Evolutionary conservation across 495 filamentous ascomycete genomes (phyloP).

Genomic region (Podospora pseudocomata): DNA sequence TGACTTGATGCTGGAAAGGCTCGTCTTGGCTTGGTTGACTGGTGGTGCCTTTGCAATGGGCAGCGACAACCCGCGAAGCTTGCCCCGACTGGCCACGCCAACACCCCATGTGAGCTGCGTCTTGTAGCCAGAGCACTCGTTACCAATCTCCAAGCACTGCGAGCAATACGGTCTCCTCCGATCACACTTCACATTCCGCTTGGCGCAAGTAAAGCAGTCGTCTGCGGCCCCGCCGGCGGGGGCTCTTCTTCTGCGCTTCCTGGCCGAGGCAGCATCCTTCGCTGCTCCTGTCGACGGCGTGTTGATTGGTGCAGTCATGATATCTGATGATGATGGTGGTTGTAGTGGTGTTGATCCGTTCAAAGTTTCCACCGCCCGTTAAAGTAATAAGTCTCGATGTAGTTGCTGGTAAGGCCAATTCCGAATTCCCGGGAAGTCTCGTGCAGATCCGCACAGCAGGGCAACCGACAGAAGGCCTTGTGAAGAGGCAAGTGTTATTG

Average conservation of each 20-base stretch:
- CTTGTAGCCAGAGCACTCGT: constrained; percentile 95
- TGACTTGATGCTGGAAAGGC: constrained; percentile 26
- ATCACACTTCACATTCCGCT: constrained; percentile 80
- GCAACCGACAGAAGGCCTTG: constrained; percentile 16
- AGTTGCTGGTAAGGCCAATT: neutral
- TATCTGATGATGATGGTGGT: constrained; percentile 8
- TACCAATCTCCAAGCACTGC: constrained; percentile 85
- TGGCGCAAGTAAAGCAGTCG: constrained; percentile 93
- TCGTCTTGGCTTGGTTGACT: constrained; percentile 47
- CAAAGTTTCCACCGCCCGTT: neutral
- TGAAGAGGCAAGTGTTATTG: constrained; percentile 25
- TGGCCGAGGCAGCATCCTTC: constrained; percentile 46
- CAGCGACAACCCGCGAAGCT: constrained; percentile 82
- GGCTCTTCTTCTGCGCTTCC: constrained; percentile 84
- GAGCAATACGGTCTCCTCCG: constrained; percentile 91
- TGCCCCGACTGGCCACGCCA: constrained; percentile 92
- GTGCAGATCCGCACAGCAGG: constrained; percentile 7
- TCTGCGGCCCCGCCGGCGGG: constrained; percentile 86
- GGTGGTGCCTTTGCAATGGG: constrained; percentile 75
- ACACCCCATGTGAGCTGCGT: constrained; percentile 97
- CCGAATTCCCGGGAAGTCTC: neutral
- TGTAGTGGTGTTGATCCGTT: neutral
- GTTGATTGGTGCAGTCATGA: constrained; percentile 47
- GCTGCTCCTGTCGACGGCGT: constrained; percentile 38
- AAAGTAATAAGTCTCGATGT: constrained; percentile 2